phyloP scores from a whole-genome alignment of 2,329 filamentous ascomycete genomes.

The Pezicula carpinea region DNA sequence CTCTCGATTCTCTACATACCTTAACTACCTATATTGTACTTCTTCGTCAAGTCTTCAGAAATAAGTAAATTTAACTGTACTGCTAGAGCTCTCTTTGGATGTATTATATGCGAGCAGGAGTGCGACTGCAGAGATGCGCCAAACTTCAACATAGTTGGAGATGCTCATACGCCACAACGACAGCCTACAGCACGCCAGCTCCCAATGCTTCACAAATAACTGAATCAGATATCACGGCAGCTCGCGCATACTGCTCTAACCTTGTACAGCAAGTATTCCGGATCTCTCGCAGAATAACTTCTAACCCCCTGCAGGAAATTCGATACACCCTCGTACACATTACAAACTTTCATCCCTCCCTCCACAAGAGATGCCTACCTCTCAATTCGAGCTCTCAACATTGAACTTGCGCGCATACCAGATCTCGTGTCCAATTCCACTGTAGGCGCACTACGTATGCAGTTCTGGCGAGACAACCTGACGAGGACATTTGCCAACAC shows the following conservation, averaged over 20 bases:
- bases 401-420: constrained; percentile 85
- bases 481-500: constrained; percentile 69
- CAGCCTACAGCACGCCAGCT: constrained; percentile 26
- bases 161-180: constrained; percentile 26
- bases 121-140: constrained; percentile 17
- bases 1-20: background rate
- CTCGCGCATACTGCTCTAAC: constrained; percentile 29
- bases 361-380: constrained; percentile 78
- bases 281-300: background rate
- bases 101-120: constrained; percentile 19
- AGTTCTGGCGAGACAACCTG: constrained; percentile 90
- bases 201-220: constrained; percentile 26
- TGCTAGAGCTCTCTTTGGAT: constrained; percentile 12
- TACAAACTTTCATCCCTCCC: constrained; percentile 77
- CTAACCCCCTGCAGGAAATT: constrained; percentile 57
- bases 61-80: constrained; percentile 6
- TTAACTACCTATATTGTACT: background rate
- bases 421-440: constrained; percentile 85
- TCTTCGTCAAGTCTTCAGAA: no score
- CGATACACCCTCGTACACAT: constrained; percentile 82
- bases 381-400: constrained; percentile 85
- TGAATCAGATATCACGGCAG: constrained; percentile 27
- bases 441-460: constrained; percentile 82
- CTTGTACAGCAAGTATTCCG: constrained; percentile 26
- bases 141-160: constrained; percentile 7